Percentiles rank a stretch among this genome's conserved stretches.
Evolutionary conservation across 1,284 basidiomycete species (phyloP).

Genomic region (Sutorius eximius): DNA sequence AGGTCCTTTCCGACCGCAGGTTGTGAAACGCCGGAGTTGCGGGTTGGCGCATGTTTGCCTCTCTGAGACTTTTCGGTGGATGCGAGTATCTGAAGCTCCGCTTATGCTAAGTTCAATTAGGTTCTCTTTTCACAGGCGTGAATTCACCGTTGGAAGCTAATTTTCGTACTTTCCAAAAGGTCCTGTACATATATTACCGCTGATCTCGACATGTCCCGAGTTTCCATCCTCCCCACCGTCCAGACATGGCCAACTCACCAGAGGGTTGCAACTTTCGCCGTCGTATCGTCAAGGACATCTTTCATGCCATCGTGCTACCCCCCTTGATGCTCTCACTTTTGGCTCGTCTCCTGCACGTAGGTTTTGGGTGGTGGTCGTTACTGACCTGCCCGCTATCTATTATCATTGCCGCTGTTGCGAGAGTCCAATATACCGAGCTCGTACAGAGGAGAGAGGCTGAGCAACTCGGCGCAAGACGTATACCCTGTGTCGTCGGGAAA

Average conservation of each 20-base stretch:
- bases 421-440: slow-evolving; percentile 37
- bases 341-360: slow-evolving; percentile 10
- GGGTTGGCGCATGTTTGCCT: neutral
- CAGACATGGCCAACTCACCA: slow-evolving; percentile 14
- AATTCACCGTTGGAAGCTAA: slow-evolving; percentile 15
- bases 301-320: slow-evolving; percentile 15
- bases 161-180: slow-evolving; percentile 5
- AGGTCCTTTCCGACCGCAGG: slow-evolving; percentile 6
- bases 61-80: neutral
- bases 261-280: slow-evolving; percentile 22
- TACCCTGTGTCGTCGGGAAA: slow-evolving; percentile 60
- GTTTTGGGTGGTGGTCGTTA: slow-evolving; percentile 29
- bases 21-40: slow-evolving; percentile 16
- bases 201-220: slow-evolving; percentile 11
- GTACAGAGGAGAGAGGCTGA: slow-evolving; percentile 44
- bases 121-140: slow-evolving; percentile 18
- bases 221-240: neutral
- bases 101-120: slow-evolving; percentile 10
- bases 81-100: slow-evolving; percentile 15
- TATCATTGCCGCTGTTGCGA: slow-evolving; percentile 39
- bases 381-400: slow-evolving; percentile 44
- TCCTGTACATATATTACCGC: slow-evolving; percentile 18
- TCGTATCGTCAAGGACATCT: slow-evolving; percentile 28
- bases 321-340: slow-evolving; percentile 16
- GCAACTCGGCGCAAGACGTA: slow-evolving; percentile 48